These are phyloP conservation scores for Somion occarium DNA, from an alignment of 1,284 basidiomycete genomes.

Conservation along the genomic window DNA sequence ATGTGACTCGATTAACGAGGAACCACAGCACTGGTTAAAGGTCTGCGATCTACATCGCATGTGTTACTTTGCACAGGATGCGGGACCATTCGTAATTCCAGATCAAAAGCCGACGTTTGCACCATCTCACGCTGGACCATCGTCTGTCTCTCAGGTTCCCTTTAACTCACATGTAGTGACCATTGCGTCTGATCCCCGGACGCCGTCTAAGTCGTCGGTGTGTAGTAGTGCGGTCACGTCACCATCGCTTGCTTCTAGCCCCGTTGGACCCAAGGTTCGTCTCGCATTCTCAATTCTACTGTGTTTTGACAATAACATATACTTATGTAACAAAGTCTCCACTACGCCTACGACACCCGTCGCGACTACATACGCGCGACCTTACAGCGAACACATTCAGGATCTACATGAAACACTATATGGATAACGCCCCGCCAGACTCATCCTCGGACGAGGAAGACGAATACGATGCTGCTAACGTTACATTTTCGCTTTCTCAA, in stretches of 20 bases:
- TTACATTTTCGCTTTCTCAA: slow-evolving; percentile 12
- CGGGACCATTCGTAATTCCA: slow-evolving; percentile 44
- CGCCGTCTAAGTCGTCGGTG: slow-evolving; percentile 13
- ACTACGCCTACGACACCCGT: slow-evolving; percentile 61
- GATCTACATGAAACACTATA: slow-evolving; percentile 71
- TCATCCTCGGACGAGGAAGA: neutral
- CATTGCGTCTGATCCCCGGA: no score
- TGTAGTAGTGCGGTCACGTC: slow-evolving; percentile 13
- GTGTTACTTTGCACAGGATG: slow-evolving; percentile 39
- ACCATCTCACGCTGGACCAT: slow-evolving; percentile 13
- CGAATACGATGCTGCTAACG: slow-evolving; percentile 11
- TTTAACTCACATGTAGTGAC: no score
- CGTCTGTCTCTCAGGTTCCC: no score
- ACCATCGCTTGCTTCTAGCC: slow-evolving; percentile 12
- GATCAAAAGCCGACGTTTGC: no score
- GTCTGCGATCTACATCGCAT: slow-evolving; percentile 51
- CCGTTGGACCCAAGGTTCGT: slow-evolving; percentile 14
- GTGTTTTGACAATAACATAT: neutral
- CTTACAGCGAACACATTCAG: slow-evolving; percentile 65
- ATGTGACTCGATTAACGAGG: slow-evolving; percentile 51
- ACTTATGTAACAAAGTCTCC: slow-evolving; percentile 30
- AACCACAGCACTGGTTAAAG: slow-evolving; percentile 51
- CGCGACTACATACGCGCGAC: slow-evolving; percentile 55
- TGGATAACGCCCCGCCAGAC: slow-evolving; percentile 43
- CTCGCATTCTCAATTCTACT: neutral